Conservation (phyloP, 2,329 filamentous ascomycete species). For the Fusarium albidum region DNA sequence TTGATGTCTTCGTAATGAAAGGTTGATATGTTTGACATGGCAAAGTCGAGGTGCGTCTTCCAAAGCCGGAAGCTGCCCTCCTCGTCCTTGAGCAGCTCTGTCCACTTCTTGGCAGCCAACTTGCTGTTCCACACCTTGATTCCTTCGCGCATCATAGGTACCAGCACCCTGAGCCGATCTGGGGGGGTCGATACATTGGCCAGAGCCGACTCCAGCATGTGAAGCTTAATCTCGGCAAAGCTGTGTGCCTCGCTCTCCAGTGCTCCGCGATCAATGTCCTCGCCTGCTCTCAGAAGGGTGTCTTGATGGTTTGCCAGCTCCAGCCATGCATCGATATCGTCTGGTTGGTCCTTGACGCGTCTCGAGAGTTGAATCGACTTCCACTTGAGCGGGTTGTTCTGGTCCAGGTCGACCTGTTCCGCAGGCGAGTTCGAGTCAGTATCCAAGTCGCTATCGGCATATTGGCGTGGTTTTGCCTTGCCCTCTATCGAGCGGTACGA, state of each 20-base stretch:
- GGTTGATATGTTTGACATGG: constrained; percentile 71
- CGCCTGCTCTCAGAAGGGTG: constrained; percentile 62
- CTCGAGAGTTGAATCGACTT: constrained; percentile 69
- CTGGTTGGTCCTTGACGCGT: constrained; percentile 70
- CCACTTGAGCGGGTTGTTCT: constrained; percentile 57
- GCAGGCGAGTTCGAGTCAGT: constrained; percentile 56
- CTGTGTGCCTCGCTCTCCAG: constrained; percentile 71
- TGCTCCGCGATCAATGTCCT: constrained; percentile 51
- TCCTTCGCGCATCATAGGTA: constrained; percentile 78
- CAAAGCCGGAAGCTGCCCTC: constrained; percentile 66
- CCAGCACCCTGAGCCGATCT: constrained; percentile 67
- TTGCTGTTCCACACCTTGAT: constrained; percentile 75
- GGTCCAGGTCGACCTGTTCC: constrained; percentile 42
- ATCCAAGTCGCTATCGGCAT: constrained; percentile 59
- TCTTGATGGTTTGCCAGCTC: constrained; percentile 83
- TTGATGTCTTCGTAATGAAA: constrained; percentile 76
- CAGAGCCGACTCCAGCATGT: constrained; percentile 81
- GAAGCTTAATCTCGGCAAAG: constrained; percentile 80
- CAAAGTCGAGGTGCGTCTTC: constrained; percentile 76
- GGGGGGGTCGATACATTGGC: constrained; percentile 56
- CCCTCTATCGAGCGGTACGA: constrained; percentile 72
- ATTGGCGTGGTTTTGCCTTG: constrained; percentile 61
- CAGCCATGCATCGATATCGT: constrained; percentile 77
- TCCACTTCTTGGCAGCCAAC: constrained; percentile 71
- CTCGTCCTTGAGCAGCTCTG: constrained; percentile 49